Evolutionary conservation across 768 basidiomycete species (phyloP), one percentile per base, ranked within the genome.

Genomic region (Gymnopilus dilepis): DNA sequence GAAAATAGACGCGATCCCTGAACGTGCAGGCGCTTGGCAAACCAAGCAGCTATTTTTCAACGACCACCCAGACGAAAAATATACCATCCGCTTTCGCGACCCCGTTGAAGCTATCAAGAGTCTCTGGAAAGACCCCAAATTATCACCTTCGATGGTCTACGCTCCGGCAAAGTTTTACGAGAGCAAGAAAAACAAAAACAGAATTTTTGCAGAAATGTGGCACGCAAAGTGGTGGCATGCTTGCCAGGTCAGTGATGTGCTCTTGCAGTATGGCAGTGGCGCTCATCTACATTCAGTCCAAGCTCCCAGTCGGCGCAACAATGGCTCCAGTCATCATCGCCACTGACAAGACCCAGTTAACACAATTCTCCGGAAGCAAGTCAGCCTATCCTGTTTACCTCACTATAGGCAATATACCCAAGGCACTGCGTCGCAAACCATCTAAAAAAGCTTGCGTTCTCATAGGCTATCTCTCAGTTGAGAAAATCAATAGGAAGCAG

Each of bases 331-430:
- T 82, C 0, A 77, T 82, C 9, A 59, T 83, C 1, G 69, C 78
- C 0, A 80, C 69, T 2, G 64, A 65, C 34, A 65, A 65, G 78
- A 79, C 59, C 74, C 77, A 31, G 50, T 66, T 58, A 63, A 82
- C n/a, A 64, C 73, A 15, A 59, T 78, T 80, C 52, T 63, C 70
- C 6, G 73, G 78, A 0, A 71, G 76, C 55, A 78, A 80, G 62
- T 45, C 63, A n/a, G 77, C 77, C 4, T 82, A 77, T 62, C 80
- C 80, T 2, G 74, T 83, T 0, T 83, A 83, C 63, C 58, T 82
- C 0, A 77, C 79, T 1, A 69, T 81, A 31, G 81, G 78, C 0
- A 80, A 81, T 34, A 70, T 81, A 12, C 63, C 69, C 0, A 79
- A 78, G 47, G 51, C 64, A 1, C 59, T 77, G 1, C 67, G 76